Evolutionary conservation across 345 rosid genomes (phyloP).

Genomic region (Rhizophora mangle): DNA sequence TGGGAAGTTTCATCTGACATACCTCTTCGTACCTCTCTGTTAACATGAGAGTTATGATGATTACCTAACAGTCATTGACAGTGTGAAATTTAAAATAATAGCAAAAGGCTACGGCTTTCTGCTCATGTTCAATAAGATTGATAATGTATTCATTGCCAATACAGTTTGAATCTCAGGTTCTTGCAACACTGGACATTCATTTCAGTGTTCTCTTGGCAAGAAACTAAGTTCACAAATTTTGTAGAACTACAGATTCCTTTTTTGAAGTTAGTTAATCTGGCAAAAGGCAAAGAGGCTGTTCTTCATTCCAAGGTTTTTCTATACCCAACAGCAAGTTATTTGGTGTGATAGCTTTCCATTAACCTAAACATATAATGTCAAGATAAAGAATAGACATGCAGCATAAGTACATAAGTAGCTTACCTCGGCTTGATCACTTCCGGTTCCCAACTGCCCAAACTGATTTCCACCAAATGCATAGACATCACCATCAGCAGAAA

Average conservation of each 20-base stretch:
- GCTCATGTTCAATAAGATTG: not conserved
- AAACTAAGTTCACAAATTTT: no score
- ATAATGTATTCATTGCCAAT: no score
- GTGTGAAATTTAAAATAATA: not conserved
- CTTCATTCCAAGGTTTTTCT: no score
- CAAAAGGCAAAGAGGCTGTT: no score
- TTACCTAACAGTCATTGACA: not conserved
- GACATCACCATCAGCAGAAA: conserved; percentile 84
- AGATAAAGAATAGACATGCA: not conserved
- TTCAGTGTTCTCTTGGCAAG: no score
- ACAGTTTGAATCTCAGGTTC: no score
- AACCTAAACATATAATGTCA: not conserved
- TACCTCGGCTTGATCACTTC: conserved; percentile 97
- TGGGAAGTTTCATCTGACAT: not conserved
- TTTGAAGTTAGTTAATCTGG: no score
- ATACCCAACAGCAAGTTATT: no score
- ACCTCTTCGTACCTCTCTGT: not conserved
- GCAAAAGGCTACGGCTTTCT: not conserved
- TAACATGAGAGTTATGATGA: not conserved
- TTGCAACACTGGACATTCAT: no score
- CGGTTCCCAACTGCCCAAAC: conserved; percentile 97
- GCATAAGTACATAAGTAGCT: not conserved
- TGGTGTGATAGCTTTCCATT: no score
- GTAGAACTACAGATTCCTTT: no score
- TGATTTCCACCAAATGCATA: conserved; percentile 97